Base-by-base conservation (phyloP, 2,329 filamentous ascomycete genomes). In the Mycosphaerella sp. region DNA sequence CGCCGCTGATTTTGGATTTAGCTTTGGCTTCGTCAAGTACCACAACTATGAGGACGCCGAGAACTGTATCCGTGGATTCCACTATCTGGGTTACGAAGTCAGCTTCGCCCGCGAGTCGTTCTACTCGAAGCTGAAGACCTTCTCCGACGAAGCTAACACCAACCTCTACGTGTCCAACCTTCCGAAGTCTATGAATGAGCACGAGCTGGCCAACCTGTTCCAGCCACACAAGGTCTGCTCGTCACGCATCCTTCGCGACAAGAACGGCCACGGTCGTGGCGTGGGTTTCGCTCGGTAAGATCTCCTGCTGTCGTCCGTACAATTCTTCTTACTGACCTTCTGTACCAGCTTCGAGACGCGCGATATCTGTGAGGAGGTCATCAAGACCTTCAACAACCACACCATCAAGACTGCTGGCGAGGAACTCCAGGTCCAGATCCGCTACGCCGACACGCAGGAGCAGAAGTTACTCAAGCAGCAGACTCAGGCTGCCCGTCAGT, bases 101-200 rank as follows among this genome's bases (percentile, higher is more conserved):
- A 95, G 91, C 66, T 97, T 97, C 73, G 93, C 94, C 62, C 82
- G 90, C 86, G 93, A 97, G 75, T 97, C 91, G 16, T 96, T 97
- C 74, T 98, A 98, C 71, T 62, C 90, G 60, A 89, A 94, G 62
- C 86, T 98, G 63, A 97, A 98, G 78, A 91, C 93, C 41, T 87
- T 97, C 65, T 86, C 90, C 50, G 91, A 98, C 65, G 87, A 86
- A 46, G 66, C 72, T 37, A 97, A 94, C 41, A 97, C 93, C 59
- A 98, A 98, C 68, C 80, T 98, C 57, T 98, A 98, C 71, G 90
- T 97, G 57, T 98, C 94, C 25, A 98, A 97, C 71, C 80, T 98
- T 40, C 93, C 93, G 32, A 90, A 91, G 71, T 82, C 84, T 57
- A 83, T 95, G 78, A 95, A 87, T 46, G 94, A 98, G 75, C 84